Base-by-base conservation (phyloP, 768 basidiomycete species). In the Kwoniella newhampshirensis region DNA sequence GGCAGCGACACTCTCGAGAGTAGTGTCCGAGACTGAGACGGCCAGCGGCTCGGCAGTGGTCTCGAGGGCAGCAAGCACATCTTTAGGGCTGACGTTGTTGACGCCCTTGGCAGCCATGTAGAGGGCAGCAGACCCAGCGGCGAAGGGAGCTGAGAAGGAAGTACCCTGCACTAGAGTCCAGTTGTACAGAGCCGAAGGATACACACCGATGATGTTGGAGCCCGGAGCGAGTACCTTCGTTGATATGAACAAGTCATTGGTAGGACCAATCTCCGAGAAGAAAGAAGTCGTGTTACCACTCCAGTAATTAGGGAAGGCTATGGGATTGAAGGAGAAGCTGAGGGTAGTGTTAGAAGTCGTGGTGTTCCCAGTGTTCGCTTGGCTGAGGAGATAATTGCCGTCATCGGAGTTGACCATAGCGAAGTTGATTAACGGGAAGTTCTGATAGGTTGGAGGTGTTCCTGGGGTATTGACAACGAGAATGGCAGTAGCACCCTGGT, bases 241-340 rank as follows among this genome's bases (percentile, higher is more conserved):
- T 51, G 83, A 83, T 78, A 74, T 30, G 57, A 59, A 73, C 44
- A 74, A 32, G 64, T 86, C 84, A 66, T 84, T 81, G 3, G 82
- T 79, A 1, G 85, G 85, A 1, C 85, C 85, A 54, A 82, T 84
- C 47, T 80, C 80, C 32, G 82, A 80, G 73, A 83, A 84, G 18
- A 73, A 67, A 1, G 83, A 84, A 18, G 84, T 81, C 40, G 84
- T 78, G 12, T 85, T 85, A 17, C 84, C 85, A 3, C 75, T 71
- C 11, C 42, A 64, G 20, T 81, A 77, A 59, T 83, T 81, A 17
- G 81, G 80, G 70, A 81, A 78, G 25, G 81, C 68, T 49, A 77
- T 75, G 4, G 75, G 75, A 36, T 63, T 62, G 59, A 67, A 74
- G n/a, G 42, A 42, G 52, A 76, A 76, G 9, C 65, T 64, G 15